Evolutionary conservation across 148 eudicot genomes (phyloP), one percentile per base, ranked within the genome.

Genomic region (Cornus kousa): DNA sequence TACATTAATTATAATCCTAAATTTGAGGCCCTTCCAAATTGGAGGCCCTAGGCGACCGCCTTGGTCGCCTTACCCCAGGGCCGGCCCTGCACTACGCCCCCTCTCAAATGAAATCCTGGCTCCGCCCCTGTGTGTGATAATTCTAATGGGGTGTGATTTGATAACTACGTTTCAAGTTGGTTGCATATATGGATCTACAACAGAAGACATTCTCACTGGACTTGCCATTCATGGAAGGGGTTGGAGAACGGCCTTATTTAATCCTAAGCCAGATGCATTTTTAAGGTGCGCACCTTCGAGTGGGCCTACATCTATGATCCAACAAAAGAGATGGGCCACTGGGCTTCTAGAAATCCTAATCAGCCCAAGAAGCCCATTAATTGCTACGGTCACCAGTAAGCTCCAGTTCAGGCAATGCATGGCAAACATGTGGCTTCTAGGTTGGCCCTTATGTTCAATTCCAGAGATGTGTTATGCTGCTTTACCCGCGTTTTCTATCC

Each of bases 171-270:
- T 28, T 1, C 80, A 86, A 86, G 66, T 83, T 28, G 88, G 86
- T 28, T 83, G 76, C 84, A 65, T 74, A 14, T 86, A 86, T 59
- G 88, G 88, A 78, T 83, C 86, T 1, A 16, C 82, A 31, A 70
- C 82, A 2, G 88, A 86, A 69, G 88, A 86, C 68, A 9, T 83
- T 4, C 67, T 74, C 13, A 86, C 88, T 0, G 88, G 88, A 35
- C 59, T 83, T 11, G 37, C 35, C 23, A 86, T 86, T 37, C 88
- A 83, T 9, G 77, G 37, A 2, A 79, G 67, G 32, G 88, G 88
- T 4, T 86, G 86, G 88, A 76, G 50, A 75, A 75, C 88, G 0
- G 20, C 33, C 19, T 22, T 0, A 4, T 71, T 67, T 28, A 0
- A 59, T 0, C 72, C 88, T 0, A 64, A 84, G 5, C 80, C 83